These are phyloP conservation scores for Boletus patriciae DNA, from an alignment of 768 basidiomycete species.

Conservation along the genomic window DNA sequence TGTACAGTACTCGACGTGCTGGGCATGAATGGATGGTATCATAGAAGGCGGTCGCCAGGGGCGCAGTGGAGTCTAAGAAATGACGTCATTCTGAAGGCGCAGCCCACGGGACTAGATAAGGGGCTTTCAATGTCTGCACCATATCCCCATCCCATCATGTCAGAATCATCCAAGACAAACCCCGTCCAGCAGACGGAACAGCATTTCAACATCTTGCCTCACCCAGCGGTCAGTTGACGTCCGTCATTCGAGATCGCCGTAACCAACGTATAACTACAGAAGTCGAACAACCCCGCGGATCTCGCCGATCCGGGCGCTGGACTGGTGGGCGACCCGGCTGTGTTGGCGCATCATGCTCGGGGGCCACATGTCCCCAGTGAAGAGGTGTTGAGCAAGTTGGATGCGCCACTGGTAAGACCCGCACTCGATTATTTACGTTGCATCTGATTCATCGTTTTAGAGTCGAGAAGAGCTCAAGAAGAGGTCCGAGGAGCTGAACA, in stretches of 20 bases:
- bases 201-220: constrained; percentile 54
- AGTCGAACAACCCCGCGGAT: constrained; percentile 60
- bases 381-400: constrained; percentile 45
- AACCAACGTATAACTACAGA: constrained; percentile 35
- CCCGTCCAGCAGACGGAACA: constrained; percentile 32
- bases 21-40: neutral
- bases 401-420: constrained; percentile 46
- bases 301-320: constrained; percentile 40
- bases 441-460: constrained; percentile 29
- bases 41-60: neutral
- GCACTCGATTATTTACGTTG: neutral
- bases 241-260: neutral
- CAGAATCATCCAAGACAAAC: constrained; percentile 12
- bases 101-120: constrained; percentile 5
- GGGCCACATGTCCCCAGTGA: constrained; percentile 51
- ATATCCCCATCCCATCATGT: constrained; percentile 12
- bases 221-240: constrained; percentile 53
- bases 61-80: neutral
- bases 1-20: neutral
- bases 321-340: constrained; percentile 40
- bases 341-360: constrained; percentile 48
- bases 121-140: neutral
- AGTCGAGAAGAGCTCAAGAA: constrained; percentile 52
- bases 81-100: constrained; percentile 19
- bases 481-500: constrained; percentile 49